Evolutionary conservation across 371 early-diverging fungal species (phyloP), one percentile per base, ranked within the genome.

Genomic region (Mycotypha africana): DNA sequence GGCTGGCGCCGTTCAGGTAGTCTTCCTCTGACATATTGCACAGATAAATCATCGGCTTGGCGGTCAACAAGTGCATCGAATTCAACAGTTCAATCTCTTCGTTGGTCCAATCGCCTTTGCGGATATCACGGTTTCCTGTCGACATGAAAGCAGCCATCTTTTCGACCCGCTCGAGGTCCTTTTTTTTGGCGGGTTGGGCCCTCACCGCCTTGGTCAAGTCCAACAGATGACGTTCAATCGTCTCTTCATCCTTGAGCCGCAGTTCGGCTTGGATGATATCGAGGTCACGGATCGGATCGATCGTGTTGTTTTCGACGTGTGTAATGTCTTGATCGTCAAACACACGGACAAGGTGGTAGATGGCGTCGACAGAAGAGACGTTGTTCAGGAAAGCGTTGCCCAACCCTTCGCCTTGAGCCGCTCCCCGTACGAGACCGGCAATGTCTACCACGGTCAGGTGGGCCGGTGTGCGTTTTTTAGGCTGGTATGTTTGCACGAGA

Each of bases 31-130:
- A 74, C 54, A 92, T 74, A 70, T 97, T 97, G 49, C 82, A 85
- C n/a, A 97, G 70, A 69, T 93, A 92, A 24, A 93, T 83, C 48
- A 94, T 86, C n/a, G 92, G 92, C 72, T 97, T 97, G 21, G 92
- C 89, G 15, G 95, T 91, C 35, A 97, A 62, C 45, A 95, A 77
- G 61, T 86, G 87, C 36, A 92, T 56, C 28, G 82, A 70, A 53
- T 88, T 92, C 60, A 96, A 88, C 30, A 85, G 67, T 53, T 87
- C 80, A 17, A 91, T 78, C 37, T 77, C 63, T 1, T 43, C 6
- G 1, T 45, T 44, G 17, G 45, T 47, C 76, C 76, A 76, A 1
- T 59, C 64, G 25, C 68, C 67, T 30, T 69, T 69, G 25, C 74
- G 56, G 0, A 74, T 59, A 51, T 70, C 68, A 7, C 51, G 5